Evolutionary conservation across 805 yeast genomes (phyloP).

Genomic region (Yamadazyma philogaea): DNA sequence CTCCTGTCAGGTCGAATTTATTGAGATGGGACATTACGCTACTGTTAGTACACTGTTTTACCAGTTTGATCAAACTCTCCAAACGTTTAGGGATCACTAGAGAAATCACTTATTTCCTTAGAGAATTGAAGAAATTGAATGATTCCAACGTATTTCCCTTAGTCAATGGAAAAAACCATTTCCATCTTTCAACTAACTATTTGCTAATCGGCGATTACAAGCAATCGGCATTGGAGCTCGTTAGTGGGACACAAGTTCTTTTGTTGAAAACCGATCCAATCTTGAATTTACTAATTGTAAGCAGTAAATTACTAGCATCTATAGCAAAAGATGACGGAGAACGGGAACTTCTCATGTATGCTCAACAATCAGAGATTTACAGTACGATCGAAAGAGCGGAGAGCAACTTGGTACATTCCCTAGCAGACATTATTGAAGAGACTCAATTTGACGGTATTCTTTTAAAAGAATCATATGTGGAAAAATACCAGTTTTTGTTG

Average conservation of each 20-base stretch:
- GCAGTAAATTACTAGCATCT: neutral
- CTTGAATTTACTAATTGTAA: constrained; percentile 1
- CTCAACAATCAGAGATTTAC: neutral
- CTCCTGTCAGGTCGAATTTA: neutral
- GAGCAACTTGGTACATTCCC: neutral
- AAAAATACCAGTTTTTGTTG: neutral
- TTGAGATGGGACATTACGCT: constrained; percentile 30
- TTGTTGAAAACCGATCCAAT: constrained; percentile 2
- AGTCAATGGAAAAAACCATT: constrained; percentile 9
- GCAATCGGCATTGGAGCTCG: neutral
- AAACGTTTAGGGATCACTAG: constrained; percentile 53
- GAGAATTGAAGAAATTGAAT: constrained; percentile 46
- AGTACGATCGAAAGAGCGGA: neutral
- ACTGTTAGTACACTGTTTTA: constrained; percentile 37
- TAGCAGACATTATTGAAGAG: neutral
- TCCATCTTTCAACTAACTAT: constrained; percentile 10
- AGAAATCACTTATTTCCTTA: constrained; percentile 53
- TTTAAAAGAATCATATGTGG: neutral
- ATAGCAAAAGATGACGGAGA: neutral
- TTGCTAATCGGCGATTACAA: constrained; percentile 4
- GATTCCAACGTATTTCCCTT: constrained; percentile 18
- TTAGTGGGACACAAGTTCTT: neutral
- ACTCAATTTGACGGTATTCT: neutral
- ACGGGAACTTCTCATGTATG: neutral
- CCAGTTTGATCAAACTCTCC: constrained; percentile 35